Base-by-base conservation (phyloP, 371 early-diverging fungal genomes). In the Funneliformis caledonium region DNA sequence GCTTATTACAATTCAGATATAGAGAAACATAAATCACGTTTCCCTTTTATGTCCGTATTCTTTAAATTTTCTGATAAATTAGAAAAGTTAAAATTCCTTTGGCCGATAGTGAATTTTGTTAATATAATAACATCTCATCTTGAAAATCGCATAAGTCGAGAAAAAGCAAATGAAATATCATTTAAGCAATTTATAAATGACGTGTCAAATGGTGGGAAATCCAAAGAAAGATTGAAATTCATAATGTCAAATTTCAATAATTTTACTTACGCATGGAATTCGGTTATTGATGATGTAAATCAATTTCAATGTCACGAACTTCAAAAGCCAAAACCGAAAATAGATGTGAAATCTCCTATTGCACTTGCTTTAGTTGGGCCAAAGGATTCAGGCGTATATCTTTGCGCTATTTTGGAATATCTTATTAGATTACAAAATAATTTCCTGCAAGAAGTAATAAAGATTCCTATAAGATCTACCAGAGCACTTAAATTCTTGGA, bases 201-300 rank as follows among this genome's bases (percentile, higher is more conserved):
- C 12, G 76, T 67, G 65, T 26, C 37, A 19, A 14, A 19, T 45
- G 33, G 6, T 9, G 48, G 12, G 4, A 67, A 77, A 37, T 73
- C n/a, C 12, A 26, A 52, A 42, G 64, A 59, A 37, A 47, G 48
- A 26, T 26, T 26, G 26, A 26, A 26, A 8, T 37, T 65, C 4
- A 62, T 81, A 31, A 42, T 10, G 6, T 14, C 37, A 22, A 31
- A 52, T 6, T 81, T 81, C 59, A 26, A 68, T 4, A 52, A 73
- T 1, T 81, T 81, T 52, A 14, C 48, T 6, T 33, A 81, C 26
- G 67, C 81, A 31, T 81, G 81, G 81, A 81, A 81, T 47, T 62
- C 31, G n/a, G 47, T 81, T 60, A 74, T 67, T 26, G 42, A 47
- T 26, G 5, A 69, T 11, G 76, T 81, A 33, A 67, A 47, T 16